Conservation (phyloP, 345 rosid species). For the Passiflora organensis region DNA sequence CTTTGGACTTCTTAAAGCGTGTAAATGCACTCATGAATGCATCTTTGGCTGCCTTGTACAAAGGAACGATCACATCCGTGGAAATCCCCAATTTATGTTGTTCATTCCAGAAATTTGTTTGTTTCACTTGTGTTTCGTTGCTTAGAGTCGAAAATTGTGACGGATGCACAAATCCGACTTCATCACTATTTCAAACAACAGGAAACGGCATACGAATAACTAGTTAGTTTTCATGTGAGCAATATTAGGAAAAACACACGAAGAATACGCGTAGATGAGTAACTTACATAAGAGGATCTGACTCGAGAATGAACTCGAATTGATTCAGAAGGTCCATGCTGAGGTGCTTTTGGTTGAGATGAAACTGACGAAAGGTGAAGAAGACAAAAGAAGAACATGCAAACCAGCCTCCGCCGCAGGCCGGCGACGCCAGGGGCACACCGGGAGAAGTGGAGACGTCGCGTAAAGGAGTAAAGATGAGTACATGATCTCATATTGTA, state of each 20-base stretch:
- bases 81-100: conserved; percentile 88
- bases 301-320: conserved; percentile 54
- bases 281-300: conserved; percentile 74
- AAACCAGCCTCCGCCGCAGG: no score
- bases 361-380: no score
- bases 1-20: conserved; percentile 29
- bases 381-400: no score
- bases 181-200: conserved; percentile 45
- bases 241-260: not conserved
- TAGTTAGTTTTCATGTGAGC: no score
- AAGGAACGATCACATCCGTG: conserved; percentile 41
- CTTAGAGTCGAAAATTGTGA: conserved; percentile 59
- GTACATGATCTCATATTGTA: no score
- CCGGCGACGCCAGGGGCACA: no score
- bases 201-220: not conserved
- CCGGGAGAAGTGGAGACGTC: no score
- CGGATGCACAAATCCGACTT: conserved; percentile 83
- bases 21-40: conserved; percentile 42
- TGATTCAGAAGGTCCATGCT: conserved; percentile 35
- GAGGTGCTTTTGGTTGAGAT: no score
- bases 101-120: conserved; percentile 47
- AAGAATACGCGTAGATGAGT: not conserved
- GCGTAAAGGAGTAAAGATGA: no score
- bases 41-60: conserved; percentile 55
- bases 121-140: conserved; percentile 20